Evolutionary conservation across 306 rosid genomes (phyloP).

Genomic region (Quercus ilex): DNA sequence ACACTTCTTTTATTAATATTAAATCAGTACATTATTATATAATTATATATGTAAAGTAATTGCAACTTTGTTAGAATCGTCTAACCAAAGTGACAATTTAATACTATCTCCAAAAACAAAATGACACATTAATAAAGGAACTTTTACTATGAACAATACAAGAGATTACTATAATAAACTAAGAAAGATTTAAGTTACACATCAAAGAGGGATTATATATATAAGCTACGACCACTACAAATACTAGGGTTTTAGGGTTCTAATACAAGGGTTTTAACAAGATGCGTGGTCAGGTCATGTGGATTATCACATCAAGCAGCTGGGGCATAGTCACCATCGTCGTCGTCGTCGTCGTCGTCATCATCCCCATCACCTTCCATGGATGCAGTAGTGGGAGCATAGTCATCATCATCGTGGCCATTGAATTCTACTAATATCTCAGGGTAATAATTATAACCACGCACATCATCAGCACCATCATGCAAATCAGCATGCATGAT

Average conservation of each 20-base stretch:
- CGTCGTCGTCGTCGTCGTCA: neutral
- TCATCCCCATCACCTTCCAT: conserved; percentile 8
- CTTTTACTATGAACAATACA: too few relatives aligned
- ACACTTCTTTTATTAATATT: too few relatives aligned
- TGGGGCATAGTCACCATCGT: neutral
- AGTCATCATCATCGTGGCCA: conserved; percentile 6
- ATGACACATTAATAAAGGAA: too few relatives aligned
- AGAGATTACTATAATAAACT: too few relatives aligned
- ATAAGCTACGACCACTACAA: too few relatives aligned
- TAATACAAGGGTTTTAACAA: neutral
- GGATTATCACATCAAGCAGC: neutral
- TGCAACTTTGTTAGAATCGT: too few relatives aligned
- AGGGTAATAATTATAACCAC: neutral
- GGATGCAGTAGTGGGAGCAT: conserved; percentile 9
- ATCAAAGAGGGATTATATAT: too few relatives aligned
- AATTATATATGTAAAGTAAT: too few relatives aligned
- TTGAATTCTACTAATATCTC: neutral
- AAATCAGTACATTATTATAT: too few relatives aligned
- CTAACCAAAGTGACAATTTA: too few relatives aligned
- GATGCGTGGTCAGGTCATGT: neutral
- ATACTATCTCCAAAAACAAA: too few relatives aligned
- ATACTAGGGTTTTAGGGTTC: neutral
- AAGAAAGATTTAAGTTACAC: too few relatives aligned
- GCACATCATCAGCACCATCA: neutral
- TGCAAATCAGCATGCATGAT: neutral